Evolutionary conservation across 257 asterid species (phyloP).

Genomic region (Solanum lycopersicoides): DNA sequence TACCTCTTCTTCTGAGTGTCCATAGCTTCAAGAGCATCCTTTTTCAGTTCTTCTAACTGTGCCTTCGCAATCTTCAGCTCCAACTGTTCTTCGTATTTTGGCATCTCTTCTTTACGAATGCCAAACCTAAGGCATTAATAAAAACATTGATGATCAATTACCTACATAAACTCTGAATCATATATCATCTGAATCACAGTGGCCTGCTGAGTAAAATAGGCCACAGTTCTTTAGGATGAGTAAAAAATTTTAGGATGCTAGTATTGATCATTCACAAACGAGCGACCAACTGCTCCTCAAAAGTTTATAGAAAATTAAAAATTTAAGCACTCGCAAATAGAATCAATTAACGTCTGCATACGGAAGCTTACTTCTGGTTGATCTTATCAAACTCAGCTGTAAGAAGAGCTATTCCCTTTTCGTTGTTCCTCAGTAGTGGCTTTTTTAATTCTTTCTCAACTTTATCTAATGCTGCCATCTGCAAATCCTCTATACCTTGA

Average conservation of each 20-base stretch:
- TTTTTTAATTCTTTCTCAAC: constrained; percentile 82
- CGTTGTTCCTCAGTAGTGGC: constrained; percentile 84
- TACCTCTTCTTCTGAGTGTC: constrained; percentile 89
- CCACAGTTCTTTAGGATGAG: background rate
- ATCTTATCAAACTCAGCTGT: constrained; percentile 73
- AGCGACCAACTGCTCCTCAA: background rate
- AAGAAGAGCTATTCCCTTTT: constrained; percentile 81
- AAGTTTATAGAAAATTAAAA: background rate
- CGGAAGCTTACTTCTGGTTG: constrained; percentile 74
- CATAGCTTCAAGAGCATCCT: constrained; percentile 87
- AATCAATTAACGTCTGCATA: background rate
- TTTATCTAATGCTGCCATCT: constrained; percentile 76
- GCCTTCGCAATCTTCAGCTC: constrained; percentile 87
- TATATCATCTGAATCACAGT: background rate
- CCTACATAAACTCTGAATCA: background rate
- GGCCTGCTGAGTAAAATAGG: background rate
- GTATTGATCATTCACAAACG: background rate
- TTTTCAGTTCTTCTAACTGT: constrained; percentile 76
- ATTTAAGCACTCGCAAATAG: background rate
- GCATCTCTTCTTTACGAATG: constrained; percentile 59
- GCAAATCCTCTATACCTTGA: constrained; percentile 77
- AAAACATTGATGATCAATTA: background rate
- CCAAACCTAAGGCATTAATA: constrained; percentile 53
- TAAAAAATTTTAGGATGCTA: background rate
- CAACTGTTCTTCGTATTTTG: constrained; percentile 79